These are phyloP conservation scores for Phytophthora lateralis DNA, from an alignment of 352 stramenopile genomes.

Conservation along the genomic window DNA sequence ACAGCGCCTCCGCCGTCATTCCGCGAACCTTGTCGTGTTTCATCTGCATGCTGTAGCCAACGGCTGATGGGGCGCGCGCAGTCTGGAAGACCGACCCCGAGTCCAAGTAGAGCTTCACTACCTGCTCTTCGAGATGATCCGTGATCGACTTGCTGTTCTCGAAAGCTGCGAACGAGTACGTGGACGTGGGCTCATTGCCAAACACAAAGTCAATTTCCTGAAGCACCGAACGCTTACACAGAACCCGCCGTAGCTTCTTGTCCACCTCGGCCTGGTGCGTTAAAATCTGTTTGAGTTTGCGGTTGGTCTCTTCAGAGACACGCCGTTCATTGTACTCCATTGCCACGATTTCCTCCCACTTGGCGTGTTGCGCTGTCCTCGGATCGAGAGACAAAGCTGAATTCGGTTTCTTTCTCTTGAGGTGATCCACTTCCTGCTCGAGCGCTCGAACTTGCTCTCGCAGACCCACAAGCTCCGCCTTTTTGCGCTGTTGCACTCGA, in stretches of 20 bases:
- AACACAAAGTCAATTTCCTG: slow-evolving; percentile 31
- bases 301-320: slow-evolving; percentile 18
- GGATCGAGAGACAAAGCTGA: not conserved
- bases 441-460: slow-evolving; percentile 14
- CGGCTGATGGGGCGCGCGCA: not conserved
- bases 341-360: slow-evolving; percentile 13
- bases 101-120: slow-evolving; percentile 15
- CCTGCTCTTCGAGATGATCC: slow-evolving; percentile 16
- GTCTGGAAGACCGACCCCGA: slow-evolving; percentile 17
- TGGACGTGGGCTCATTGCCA: slow-evolving; percentile 20
- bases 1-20: slow-evolving; percentile 19
- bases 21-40: slow-evolving; percentile 9
- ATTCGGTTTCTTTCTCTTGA: slow-evolving; percentile 2
- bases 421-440: not conserved
- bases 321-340: slow-evolving; percentile 6
- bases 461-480: slow-evolving; percentile 1
- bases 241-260: slow-evolving; percentile 16
- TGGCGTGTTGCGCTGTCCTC: not conserved
- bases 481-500: slow-evolving; percentile 10
- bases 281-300: slow-evolving; percentile 19
- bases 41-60: slow-evolving; percentile 21
- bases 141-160: slow-evolving; percentile 28
- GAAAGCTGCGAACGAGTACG: slow-evolving; percentile 19
- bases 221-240: slow-evolving; percentile 19
- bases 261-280: slow-evolving; percentile 14